phyloP scores from a whole-genome alignment of 129 eudicot genomes.

The Helianthus tuberosus region DNA sequence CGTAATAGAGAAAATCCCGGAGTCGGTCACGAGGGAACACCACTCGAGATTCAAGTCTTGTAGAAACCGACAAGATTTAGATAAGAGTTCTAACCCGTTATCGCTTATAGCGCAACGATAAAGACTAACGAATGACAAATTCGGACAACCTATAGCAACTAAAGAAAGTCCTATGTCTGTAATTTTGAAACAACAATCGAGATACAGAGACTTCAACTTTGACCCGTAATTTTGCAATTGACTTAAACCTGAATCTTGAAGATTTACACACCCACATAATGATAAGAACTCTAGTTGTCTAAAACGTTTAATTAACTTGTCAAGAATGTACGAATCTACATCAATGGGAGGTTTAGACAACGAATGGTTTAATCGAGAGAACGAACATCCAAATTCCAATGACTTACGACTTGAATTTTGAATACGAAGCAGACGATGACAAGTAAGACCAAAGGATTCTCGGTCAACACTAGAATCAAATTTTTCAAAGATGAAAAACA shows the following conservation, averaged over 20 bases:
- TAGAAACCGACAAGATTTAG: conserved; percentile 55
- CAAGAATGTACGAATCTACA: conserved; percentile 44
- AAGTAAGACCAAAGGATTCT: conserved; percentile 83
- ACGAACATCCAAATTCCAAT: conserved; percentile 70
- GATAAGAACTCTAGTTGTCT: conserved; percentile 51
- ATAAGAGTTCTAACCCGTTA: conserved; percentile 55
- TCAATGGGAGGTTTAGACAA: conserved; percentile 35
- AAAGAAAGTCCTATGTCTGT: conserved; percentile 60
- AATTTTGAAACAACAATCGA: conserved; percentile 77
- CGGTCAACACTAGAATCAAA: conserved; percentile 58
- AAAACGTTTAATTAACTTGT: conserved; percentile 60
- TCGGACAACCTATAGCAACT: conserved; percentile 63
- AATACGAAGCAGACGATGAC: conserved; percentile 72
- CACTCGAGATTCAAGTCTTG: conserved; percentile 66
- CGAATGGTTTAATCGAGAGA: conserved; percentile 27
- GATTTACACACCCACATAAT: conserved; percentile 74
- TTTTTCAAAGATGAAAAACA: conserved; percentile 51
- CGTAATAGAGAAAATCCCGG: conserved; percentile 51
- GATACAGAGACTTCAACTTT: conserved; percentile 47
- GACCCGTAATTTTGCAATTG: conserved; percentile 47
- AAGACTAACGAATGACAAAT: conserved; percentile 58
- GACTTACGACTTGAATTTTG: conserved; percentile 64
- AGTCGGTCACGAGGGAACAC: conserved; percentile 61
- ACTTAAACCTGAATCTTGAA: conserved; percentile 57
- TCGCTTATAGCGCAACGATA: conserved; percentile 71